phyloP scores from a whole-genome alignment of 2,329 filamentous ascomycete species.

The Xylariaceae sp. region DNA sequence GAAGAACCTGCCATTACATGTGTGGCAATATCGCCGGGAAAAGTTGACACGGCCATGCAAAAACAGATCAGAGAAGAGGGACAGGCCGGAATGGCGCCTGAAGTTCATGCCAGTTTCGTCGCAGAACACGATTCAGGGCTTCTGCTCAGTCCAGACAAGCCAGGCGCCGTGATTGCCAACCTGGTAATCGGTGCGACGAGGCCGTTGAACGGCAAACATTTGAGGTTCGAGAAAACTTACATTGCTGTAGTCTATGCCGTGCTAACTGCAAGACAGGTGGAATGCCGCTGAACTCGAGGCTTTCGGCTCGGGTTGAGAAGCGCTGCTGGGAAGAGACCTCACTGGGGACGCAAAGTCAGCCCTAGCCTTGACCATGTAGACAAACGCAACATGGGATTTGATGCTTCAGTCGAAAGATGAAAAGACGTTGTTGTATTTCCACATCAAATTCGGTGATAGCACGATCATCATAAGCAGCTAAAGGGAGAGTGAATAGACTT shows the following conservation, averaged over 20 bases:
- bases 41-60: constrained; percentile 90
- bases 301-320: constrained; percentile 42
- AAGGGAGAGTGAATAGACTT: constrained; percentile 13
- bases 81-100: constrained; percentile 46
- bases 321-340: background rate
- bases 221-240: constrained; percentile 52
- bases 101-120: constrained; percentile 66
- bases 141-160: constrained; percentile 77
- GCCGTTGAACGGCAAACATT: constrained; percentile 72
- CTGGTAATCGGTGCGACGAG: constrained; percentile 64
- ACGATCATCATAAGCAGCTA: constrained; percentile 65
- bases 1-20: constrained; percentile 77
- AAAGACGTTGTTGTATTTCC: constrained; percentile 68
- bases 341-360: constrained; percentile 10
- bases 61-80: constrained; percentile 68
- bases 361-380: background rate
- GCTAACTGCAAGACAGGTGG: constrained; percentile 44
- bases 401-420: constrained; percentile 78
- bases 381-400: constrained; percentile 28
- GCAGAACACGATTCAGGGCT: constrained; percentile 67
- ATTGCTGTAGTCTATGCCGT: constrained; percentile 1
- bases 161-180: constrained; percentile 81
- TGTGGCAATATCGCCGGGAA: constrained; percentile 72
- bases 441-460: constrained; percentile 73
- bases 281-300: constrained; percentile 49